Percentiles rank a stretch among this genome's conserved stretches.
phyloP scores from a whole-genome alignment of 768 basidiomycete species.

The Russula sp. region DNA sequence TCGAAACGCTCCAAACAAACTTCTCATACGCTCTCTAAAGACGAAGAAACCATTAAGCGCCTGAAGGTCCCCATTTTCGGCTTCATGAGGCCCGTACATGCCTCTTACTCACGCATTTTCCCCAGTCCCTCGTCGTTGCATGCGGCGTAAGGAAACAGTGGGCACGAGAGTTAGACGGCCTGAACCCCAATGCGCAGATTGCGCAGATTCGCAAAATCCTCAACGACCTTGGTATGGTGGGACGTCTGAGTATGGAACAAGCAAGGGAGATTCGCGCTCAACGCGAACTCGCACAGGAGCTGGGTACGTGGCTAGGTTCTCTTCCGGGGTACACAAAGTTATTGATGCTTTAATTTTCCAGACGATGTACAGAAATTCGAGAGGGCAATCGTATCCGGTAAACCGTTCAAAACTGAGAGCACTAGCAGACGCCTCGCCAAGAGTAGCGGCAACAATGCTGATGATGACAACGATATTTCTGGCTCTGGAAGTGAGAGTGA shows the following conservation, averaged over 20 bases:
- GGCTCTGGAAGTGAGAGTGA: slow-evolving; percentile 36
- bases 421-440: slow-evolving; percentile 27
- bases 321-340: not conserved
- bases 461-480: slow-evolving; percentile 37
- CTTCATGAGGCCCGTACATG: not conserved
- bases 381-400: slow-evolving; percentile 43
- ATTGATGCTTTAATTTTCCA: slow-evolving; percentile 34
- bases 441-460: slow-evolving; percentile 31
- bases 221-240: slow-evolving; percentile 74
- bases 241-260: slow-evolving; percentile 73
- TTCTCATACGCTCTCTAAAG: slow-evolving; percentile 44
- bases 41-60: slow-evolving; percentile 71
- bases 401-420: slow-evolving; percentile 31
- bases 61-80: slow-evolving; percentile 53
- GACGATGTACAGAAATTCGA: slow-evolving; percentile 78
- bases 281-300: slow-evolving; percentile 73
- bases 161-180: slow-evolving; percentile 66
- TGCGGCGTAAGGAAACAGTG: slow-evolving; percentile 78
- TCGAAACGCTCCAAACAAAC: slow-evolving; percentile 34
- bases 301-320: slow-evolving; percentile 49
- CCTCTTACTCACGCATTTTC: not conserved
- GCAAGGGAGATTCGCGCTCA: slow-evolving; percentile 70
- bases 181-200: slow-evolving; percentile 60
- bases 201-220: slow-evolving; percentile 61
- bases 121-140: slow-evolving; percentile 63